phyloP scores from a whole-genome alignment of 805 yeast genomes.

The Yamadazyma insecticola region DNA sequence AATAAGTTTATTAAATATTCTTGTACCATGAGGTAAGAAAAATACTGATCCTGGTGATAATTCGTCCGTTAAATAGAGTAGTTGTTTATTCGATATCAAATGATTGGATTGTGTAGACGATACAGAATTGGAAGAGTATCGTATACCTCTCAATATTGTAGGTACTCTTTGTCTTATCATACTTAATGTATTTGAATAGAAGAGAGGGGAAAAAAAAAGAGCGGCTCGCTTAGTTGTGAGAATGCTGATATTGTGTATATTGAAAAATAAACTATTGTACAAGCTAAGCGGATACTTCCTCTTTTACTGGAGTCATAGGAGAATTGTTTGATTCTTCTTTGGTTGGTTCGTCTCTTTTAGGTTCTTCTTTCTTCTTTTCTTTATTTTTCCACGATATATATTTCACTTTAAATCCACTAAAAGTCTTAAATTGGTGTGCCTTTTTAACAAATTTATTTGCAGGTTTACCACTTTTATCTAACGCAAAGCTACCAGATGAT shows the following conservation, averaged over 20 bases:
- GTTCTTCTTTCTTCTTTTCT: slow-evolving; percentile 5
- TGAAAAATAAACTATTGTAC: no score
- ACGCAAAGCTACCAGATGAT: slow-evolving; percentile 18
- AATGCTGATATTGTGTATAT: no score
- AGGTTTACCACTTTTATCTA: slow-evolving; percentile 35
- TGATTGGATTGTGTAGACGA: slow-evolving; percentile 30
- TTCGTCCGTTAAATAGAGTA: slow-evolving; percentile 72
- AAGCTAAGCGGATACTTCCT: not conserved
- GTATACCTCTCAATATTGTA: no score
- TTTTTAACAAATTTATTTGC: slow-evolving; percentile 30
- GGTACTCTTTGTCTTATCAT: no score
- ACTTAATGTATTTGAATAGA: no score
- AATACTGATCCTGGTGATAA: slow-evolving; percentile 89
- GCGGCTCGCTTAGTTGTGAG: no score
- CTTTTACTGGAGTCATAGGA: not conserved
- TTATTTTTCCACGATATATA: slow-evolving; percentile 17
- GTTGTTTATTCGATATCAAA: slow-evolving; percentile 60
- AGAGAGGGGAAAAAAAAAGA: no score
- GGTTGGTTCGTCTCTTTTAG: slow-evolving; percentile 1
- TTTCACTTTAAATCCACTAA: slow-evolving; percentile 37
- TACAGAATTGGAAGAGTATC: no score
- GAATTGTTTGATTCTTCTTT: slow-evolving; percentile 1
- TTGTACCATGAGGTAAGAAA: slow-evolving; percentile 88
- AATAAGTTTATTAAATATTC: slow-evolving; percentile 74
- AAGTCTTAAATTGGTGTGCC: slow-evolving; percentile 35